Evolutionary conservation across 2,329 filamentous ascomycete species (phyloP).

Genomic region (Raffaelea arxii): DNA sequence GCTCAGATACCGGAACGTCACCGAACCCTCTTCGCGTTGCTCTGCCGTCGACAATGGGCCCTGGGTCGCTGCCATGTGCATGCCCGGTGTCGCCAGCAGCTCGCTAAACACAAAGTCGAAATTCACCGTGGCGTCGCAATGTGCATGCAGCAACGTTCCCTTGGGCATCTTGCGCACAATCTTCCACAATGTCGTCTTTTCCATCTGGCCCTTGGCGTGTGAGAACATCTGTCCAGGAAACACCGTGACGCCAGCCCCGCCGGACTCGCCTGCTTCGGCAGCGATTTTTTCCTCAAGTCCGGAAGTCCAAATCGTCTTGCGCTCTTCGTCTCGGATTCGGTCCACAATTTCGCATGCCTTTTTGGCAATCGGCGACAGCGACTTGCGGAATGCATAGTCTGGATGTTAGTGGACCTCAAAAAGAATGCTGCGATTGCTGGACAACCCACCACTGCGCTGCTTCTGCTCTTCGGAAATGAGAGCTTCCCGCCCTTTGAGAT

Average conservation of each 20-base stretch:
- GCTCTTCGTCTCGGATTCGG: conserved; percentile 69
- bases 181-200: conserved; percentile 73
- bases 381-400: conserved; percentile 63
- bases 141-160: conserved; percentile 74
- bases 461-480: conserved; percentile 75
- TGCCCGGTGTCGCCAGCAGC: conserved; percentile 60
- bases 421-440: background rate
- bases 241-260: conserved; percentile 25
- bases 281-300: conserved; percentile 62
- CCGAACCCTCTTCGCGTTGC: conserved; percentile 39
- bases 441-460: conserved; percentile 61
- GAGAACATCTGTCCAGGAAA: conserved; percentile 93
- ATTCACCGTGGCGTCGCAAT: conserved; percentile 86
- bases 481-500: conserved; percentile 63
- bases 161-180: conserved; percentile 85
- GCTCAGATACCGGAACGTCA: conserved; percentile 47
- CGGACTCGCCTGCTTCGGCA: conserved; percentile 31
- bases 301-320: conserved; percentile 64
- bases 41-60: conserved; percentile 43
- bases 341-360: conserved; percentile 73
- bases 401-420: conserved; percentile 12
- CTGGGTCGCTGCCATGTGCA: conserved; percentile 56
- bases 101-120: conserved; percentile 69
- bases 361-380: conserved; percentile 67
- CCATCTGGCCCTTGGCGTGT: conserved; percentile 76